A percentile compares a stretch with the other conserved stretches of the same genome.
Conservation (phyloP, 306 rosid species). For the Quercus rubra region DNA sequence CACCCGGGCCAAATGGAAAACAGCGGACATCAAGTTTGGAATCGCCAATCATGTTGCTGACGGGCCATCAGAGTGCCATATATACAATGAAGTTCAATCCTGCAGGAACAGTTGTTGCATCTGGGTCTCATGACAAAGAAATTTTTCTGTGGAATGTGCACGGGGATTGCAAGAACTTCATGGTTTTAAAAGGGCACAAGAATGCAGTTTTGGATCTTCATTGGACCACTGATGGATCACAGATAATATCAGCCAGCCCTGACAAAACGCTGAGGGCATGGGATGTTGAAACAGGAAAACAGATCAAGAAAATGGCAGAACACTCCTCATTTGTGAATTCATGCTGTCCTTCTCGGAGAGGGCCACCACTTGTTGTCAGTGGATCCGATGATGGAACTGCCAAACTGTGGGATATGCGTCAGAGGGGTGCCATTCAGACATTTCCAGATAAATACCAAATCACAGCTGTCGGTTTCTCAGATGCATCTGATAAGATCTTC, state of each 20-base stretch:
- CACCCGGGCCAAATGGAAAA: conserved; percentile 65
- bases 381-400: conserved; percentile 98
- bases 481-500: conserved; percentile 90
- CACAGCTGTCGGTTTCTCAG: conserved; percentile 84
- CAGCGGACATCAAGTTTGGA: conserved; percentile 81
- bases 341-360: conserved; percentile 92
- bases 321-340: conserved; percentile 89
- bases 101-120: conserved; percentile 75
- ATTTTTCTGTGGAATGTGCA: conserved; percentile 88
- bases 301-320: conserved; percentile 91
- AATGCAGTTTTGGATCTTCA: conserved; percentile 94
- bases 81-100: conserved; percentile 94
- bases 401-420: conserved; percentile 97
- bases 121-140: conserved; percentile 94
- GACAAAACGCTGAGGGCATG: conserved; percentile 84
- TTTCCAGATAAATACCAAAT: conserved; percentile 94
- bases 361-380: conserved; percentile 87
- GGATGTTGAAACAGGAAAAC: conserved; percentile 94
- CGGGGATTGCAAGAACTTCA: conserved; percentile 89
- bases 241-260: conserved; percentile 82
- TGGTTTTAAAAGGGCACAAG: conserved; percentile 93
- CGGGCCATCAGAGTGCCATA: conserved; percentile 85
- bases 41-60: conserved; percentile 83
- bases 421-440: conserved; percentile 93
- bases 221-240: conserved; percentile 92